Conservation (phyloP, 139 green algal genomes). For the Monoraphidium neglectum region DNA sequence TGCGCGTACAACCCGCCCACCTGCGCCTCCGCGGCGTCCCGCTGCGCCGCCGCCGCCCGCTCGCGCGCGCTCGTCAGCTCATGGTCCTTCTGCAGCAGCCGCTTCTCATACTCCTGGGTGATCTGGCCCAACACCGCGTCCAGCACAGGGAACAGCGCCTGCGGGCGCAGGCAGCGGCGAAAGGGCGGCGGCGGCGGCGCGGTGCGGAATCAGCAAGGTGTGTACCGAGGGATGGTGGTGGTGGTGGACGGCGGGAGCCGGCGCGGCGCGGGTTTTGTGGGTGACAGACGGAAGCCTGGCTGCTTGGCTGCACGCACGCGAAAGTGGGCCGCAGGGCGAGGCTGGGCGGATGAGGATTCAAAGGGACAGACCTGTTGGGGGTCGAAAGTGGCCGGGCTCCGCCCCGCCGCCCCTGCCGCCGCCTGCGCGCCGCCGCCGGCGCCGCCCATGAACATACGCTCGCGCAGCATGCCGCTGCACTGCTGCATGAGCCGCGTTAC, state of each 20-base stretch:
- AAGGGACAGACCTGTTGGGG: background rate
- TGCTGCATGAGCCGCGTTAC: conserved; percentile 62
- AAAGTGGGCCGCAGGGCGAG: no score
- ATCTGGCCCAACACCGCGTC: conserved; percentile 74
- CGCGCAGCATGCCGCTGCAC: conserved; percentile 40
- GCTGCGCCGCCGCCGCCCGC: conserved; percentile 27
- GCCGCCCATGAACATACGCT: conserved; percentile 18
- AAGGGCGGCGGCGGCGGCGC: conserved; percentile 3
- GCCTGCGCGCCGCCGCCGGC: background rate
- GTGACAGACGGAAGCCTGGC: conserved; percentile 5
- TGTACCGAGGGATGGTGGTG: no score
- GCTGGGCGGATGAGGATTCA: no score
- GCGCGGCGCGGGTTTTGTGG: background rate
- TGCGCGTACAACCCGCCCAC: no score
- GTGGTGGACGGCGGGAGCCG: conserved; percentile 8
- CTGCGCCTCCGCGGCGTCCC: conserved; percentile 27
- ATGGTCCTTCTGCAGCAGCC: conserved; percentile 79
- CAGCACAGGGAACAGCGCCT: conserved; percentile 73
- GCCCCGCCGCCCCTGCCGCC: background rate
- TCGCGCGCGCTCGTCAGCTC: conserved; percentile 59
- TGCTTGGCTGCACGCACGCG: no score
- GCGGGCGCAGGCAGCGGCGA: conserved; percentile 46
- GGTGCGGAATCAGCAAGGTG: no score
- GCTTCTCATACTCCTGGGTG: conserved; percentile 88
- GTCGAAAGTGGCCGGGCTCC: conserved; percentile 2